A percentile compares a stretch with the other conserved stretches of the same genome.
These are phyloP conservation scores for Fusarium palustre DNA, from an alignment of 2,329 filamentous ascomycete genomes.

Conservation along the genomic window DNA sequence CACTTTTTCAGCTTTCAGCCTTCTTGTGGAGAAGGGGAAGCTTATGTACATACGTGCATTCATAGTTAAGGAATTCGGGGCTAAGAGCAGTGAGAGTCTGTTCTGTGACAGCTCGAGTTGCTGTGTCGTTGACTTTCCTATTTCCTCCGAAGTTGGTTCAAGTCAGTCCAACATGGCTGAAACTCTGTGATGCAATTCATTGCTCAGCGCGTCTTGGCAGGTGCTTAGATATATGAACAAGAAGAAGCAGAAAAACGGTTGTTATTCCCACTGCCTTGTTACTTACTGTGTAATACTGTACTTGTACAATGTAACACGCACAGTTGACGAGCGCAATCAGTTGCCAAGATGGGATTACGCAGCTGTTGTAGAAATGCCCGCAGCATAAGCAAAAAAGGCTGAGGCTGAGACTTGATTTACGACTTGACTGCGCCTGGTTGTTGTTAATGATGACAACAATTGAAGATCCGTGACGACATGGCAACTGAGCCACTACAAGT, in stretches of 20 bases:
- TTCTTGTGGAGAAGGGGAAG: neutral
- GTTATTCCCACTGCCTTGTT: conserved; percentile 6
- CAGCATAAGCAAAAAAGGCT: conserved; percentile 16
- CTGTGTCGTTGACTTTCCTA: conserved; percentile 1
- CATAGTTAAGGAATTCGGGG: neutral
- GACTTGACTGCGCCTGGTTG: conserved; percentile 16
- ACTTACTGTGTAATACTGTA: conserved; percentile 12
- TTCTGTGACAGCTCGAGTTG: neutral
- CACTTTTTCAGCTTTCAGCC: conserved; percentile 12
- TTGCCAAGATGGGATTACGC: conserved; percentile 29
- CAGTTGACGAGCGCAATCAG: neutral
- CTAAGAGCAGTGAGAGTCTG: neutral
- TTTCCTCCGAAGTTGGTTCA: conserved; percentile 5
- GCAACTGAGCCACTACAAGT: conserved; percentile 23
- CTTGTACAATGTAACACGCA: conserved; percentile 1
- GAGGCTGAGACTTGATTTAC: conserved; percentile 10
- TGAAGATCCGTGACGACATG: conserved; percentile 37
- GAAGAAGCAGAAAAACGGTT: conserved; percentile 7
- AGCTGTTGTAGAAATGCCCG: neutral
- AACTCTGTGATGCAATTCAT: conserved; percentile 39
- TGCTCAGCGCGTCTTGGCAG: conserved; percentile 40
- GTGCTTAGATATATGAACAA: conserved; percentile 27
- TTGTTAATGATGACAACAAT: conserved; percentile 36
- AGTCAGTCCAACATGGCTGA: conserved; percentile 27
- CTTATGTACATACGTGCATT: neutral